Evolutionary conservation across 2,329 filamentous ascomycete species (phyloP), one percentile per base, ranked within the genome.

Genomic region (Amauroascus niger): DNA sequence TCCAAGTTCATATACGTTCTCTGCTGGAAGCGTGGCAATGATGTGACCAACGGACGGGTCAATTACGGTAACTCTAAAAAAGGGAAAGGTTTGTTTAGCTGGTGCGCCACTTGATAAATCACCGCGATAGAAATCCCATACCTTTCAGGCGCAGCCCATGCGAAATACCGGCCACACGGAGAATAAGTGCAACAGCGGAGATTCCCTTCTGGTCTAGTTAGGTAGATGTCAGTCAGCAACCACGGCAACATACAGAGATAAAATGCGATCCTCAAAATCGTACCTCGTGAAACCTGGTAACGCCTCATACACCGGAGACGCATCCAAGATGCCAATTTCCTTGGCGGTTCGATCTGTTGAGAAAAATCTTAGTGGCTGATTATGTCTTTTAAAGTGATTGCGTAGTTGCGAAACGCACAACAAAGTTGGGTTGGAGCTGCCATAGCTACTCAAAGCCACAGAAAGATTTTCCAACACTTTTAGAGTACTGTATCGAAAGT

Each of bases 381-480:
- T 5, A n/a, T n/a, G n/a, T 4, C 32, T 4, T 30, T 13, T 11
- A 9, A 7, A 2, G 18, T 5, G 28, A 46, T 13, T 35, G 18
- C 52, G 58, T 53, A 20, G 16, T 6, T n/a, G n/a, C n/a, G 3
- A n/a, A 24, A 74, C 80, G 58, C 71, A 83, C 80, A 95, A 74
- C 88, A 88, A 83, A 96, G 87, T 82, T 96, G 91, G 76, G 91
- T 86, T 68, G 87, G 83, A 78, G 79, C 84, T 71, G 88, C 87
- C 89, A 95, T 96, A 81, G 83, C 87, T 89, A 89, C 81, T 83
- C 69, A 88, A 89, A 89, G 86, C 79, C 85, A 88, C 86, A 86
- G 83, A 55, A 52, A 41, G n/a, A 43, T 32, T 41, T 14, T 6
- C 41, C 28, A n/a, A 16, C 16, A 28, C 8, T 2, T 8, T 37